A percentile compares a stretch with the other conserved stretches of the same genome.
These are phyloP conservation scores for Lodderomyces pseudojiufengensis DNA, from an alignment of 1,139 yeast genomes.

Conservation along the genomic window DNA sequence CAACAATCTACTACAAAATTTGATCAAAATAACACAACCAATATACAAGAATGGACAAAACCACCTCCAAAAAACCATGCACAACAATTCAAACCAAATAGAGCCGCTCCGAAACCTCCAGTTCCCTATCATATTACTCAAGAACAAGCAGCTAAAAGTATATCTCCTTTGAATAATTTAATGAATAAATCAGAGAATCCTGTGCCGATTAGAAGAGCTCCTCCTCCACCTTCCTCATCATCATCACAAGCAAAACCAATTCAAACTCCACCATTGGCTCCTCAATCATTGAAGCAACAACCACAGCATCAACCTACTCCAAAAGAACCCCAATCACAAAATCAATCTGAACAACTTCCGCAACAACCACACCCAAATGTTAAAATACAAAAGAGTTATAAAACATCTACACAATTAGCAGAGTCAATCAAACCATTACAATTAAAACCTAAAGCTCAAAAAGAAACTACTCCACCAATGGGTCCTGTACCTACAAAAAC, in stretches of 20 bases:
- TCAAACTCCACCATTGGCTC: slow-evolving; percentile 5
- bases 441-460: slow-evolving; percentile 8
- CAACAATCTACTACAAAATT: background rate
- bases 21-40: slow-evolving; percentile 8
- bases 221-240: slow-evolving; percentile 46
- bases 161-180: slow-evolving; percentile 36
- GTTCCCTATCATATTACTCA: slow-evolving; percentile 37
- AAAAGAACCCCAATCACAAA: slow-evolving; percentile 16
- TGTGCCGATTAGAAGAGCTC: slow-evolving; percentile 52
- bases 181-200: slow-evolving; percentile 28
- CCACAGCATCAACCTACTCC: slow-evolving; percentile 10
- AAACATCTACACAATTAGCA: slow-evolving; percentile 4
- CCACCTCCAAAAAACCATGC: slow-evolving; percentile 24
- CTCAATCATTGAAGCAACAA: slow-evolving; percentile 1
- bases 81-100: slow-evolving; percentile 31
- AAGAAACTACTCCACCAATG: slow-evolving; percentile 15
- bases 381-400: slow-evolving; percentile 23
- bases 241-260: background rate
- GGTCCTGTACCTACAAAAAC: slow-evolving; percentile 32
- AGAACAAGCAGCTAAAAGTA: slow-evolving; percentile 2
- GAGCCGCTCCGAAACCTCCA: slow-evolving; percentile 47
- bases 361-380: slow-evolving; percentile 30
- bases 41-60: slow-evolving; percentile 41
- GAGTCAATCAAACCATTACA: slow-evolving; percentile 16
- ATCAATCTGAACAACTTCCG: slow-evolving; percentile 16